Evolutionary conservation across 352 stramenopile species (phyloP).

Genomic region (Phytophthora uliginosa): DNA sequence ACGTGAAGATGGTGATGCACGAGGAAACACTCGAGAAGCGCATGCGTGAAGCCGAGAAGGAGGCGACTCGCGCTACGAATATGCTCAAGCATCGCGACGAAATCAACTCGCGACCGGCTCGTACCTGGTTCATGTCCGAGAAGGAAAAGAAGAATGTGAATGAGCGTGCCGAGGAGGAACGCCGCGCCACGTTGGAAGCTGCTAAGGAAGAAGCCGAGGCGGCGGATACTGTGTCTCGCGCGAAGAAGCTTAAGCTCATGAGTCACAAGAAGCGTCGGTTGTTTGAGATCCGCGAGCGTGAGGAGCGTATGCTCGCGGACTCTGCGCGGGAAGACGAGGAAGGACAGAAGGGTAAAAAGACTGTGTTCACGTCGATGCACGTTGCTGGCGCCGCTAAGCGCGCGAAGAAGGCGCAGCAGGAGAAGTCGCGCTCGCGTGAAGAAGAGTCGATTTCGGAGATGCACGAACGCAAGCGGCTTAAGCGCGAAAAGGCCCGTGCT

Average conservation of each 20-base stretch:
- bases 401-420: slow-evolving; percentile 80
- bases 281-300: slow-evolving; percentile 87
- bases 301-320: slow-evolving; percentile 83
- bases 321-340: slow-evolving; percentile 53
- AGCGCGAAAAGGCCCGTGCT: slow-evolving; percentile 77
- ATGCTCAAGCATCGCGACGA: slow-evolving; percentile 93
- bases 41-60: slow-evolving; percentile 91
- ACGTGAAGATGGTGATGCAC: slow-evolving; percentile 86
- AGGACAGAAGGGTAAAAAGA: slow-evolving; percentile 58
- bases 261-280: slow-evolving; percentile 90
- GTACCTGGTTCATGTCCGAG: slow-evolving; percentile 95
- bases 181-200: slow-evolving; percentile 53
- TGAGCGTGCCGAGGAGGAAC: slow-evolving; percentile 75
- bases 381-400: slow-evolving; percentile 83
- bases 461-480: slow-evolving; percentile 80
- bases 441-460: slow-evolving; percentile 88
- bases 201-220: slow-evolving; percentile 45
- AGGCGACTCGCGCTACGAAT: slow-evolving; percentile 92
- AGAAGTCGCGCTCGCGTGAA: slow-evolving; percentile 61
- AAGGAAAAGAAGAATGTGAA: slow-evolving; percentile 90
- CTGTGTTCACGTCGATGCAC: slow-evolving; percentile 83
- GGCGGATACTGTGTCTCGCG: slow-evolving; percentile 54
- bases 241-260: slow-evolving; percentile 87
- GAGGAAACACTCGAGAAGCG: slow-evolving; percentile 93
- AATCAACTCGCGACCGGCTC: slow-evolving; percentile 86